phyloP scores from a whole-genome alignment of 1,139 yeast species.

The Lodderomyces pseudojiufengensis region DNA sequence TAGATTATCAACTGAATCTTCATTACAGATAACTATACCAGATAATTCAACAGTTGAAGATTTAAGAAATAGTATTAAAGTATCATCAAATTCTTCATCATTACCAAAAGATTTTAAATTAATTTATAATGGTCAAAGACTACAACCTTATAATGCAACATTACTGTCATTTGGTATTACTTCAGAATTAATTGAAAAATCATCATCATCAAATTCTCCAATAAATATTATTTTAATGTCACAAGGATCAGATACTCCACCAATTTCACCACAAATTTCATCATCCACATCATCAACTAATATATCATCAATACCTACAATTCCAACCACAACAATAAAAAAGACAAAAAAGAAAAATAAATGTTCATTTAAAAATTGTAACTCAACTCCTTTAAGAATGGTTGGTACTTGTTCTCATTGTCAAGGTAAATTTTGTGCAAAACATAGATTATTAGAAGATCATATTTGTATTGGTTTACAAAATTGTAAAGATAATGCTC shows the following conservation, averaged over 20 bases:
- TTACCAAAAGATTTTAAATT: constrained; percentile 45
- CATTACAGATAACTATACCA: constrained; percentile 44
- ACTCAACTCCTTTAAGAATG: constrained; percentile 68
- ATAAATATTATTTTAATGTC: constrained; percentile 46
- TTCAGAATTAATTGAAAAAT: no score
- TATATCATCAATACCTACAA: constrained; percentile 17
- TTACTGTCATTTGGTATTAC: constrained; percentile 23
- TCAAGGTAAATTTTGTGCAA: constrained; percentile 82
- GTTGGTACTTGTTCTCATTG: constrained; percentile 89
- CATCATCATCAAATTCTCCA: constrained; percentile 12
- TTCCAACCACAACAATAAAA: constrained; percentile 22
- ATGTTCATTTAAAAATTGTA: constrained; percentile 63
- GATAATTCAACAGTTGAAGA: constrained; percentile 50
- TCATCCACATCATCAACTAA: constrained; percentile 11
- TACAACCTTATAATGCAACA: constrained; percentile 30
- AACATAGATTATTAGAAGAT: constrained; percentile 82
- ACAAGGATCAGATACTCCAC: constrained; percentile 26
- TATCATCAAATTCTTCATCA: constrained; percentile 34
- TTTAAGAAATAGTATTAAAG: constrained; percentile 41
- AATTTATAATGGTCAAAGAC: constrained; percentile 50
- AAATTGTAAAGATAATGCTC: constrained; percentile 76
- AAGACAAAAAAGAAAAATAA: constrained; percentile 52
- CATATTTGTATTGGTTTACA: constrained; percentile 79
- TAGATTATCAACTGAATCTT: constrained; percentile 41
- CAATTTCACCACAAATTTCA: constrained; percentile 14